A percentile compares a stretch with the other conserved stretches of the same genome.
phyloP scores from a whole-genome alignment of 495 filamentous ascomycete species.

The Jackrogersella multiformis region DNA sequence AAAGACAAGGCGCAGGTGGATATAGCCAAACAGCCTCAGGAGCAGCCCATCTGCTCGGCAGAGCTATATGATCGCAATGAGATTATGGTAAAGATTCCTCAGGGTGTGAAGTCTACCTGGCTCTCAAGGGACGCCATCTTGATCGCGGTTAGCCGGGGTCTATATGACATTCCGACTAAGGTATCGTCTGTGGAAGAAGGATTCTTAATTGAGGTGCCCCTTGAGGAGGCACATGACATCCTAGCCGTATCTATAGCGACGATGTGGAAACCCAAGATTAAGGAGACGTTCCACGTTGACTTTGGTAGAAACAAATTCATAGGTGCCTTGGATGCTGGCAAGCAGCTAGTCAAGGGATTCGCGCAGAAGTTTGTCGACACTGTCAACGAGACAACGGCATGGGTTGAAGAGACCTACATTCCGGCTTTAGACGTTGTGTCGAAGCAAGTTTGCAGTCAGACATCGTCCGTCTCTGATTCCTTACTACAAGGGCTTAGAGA shows the following conservation, averaged over 20 bases:
- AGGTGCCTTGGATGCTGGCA: conserved; percentile 50
- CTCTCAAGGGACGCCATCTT: conserved; percentile 54
- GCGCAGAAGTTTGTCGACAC: conserved; percentile 47
- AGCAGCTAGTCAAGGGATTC: conserved; percentile 50
- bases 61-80: conserved; percentile 49
- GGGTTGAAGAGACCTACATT: conserved; percentile 47
- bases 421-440: conserved; percentile 45
- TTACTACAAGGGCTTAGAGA: conserved; percentile 40
- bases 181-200: conserved; percentile 56
- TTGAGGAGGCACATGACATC: conserved; percentile 53
- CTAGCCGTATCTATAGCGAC: conserved; percentile 57
- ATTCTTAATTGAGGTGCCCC: conserved; percentile 53
- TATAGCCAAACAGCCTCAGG: conserved; percentile 30
- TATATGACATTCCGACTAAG: conserved; percentile 51
- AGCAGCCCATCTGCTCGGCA: conserved; percentile 51
- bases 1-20: conserved; percentile 47
- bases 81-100: conserved; percentile 52
- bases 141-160: conserved; percentile 55
- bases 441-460: conserved; percentile 47
- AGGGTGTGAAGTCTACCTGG: conserved; percentile 51
- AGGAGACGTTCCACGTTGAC: conserved; percentile 56
- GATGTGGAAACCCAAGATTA: conserved; percentile 54
- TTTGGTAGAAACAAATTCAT: conserved; percentile 52
- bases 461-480: conserved; percentile 44
- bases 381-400: conserved; percentile 47